These are phyloP conservation scores for Carex scoparia DNA, from an alignment of 176 grass and related monocot genomes.

Conservation along the genomic window DNA sequence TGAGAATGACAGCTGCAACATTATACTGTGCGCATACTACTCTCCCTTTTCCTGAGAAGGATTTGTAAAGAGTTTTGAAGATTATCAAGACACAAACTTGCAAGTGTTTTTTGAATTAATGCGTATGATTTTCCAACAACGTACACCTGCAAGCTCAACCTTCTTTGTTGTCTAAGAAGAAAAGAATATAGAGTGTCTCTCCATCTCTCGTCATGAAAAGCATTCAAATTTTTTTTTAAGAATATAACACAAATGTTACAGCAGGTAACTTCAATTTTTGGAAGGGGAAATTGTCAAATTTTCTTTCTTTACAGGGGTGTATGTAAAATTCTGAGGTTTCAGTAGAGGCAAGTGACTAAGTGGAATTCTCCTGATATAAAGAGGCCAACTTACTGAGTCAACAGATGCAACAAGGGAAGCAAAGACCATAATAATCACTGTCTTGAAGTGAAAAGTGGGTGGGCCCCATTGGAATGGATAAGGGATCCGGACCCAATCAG, in stretches of 20 bases:
- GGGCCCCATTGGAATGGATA: slow-evolving; percentile 98
- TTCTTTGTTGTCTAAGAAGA: neutral
- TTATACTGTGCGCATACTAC: neutral
- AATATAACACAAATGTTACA: slow-evolving; percentile 1
- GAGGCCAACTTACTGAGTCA: slow-evolving; percentile 73
- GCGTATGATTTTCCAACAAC: neutral
- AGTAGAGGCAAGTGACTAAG: slow-evolving; percentile 9
- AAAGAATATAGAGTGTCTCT: neutral
- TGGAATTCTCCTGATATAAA: neutral
- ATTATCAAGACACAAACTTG: neutral
- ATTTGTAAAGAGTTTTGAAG: neutral
- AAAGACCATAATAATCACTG: slow-evolving; percentile 74
- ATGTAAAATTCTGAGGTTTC: neutral
- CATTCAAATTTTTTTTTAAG: neutral
- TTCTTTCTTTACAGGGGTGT: neutral
- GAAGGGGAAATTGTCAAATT: neutral
- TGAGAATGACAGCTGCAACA: neutral
- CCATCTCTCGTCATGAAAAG: neutral
- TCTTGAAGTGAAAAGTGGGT: slow-evolving; percentile 84
- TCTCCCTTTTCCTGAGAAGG: neutral
- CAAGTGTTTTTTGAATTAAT: neutral
- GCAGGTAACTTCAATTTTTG: neutral
- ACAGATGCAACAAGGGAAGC: slow-evolving; percentile 83
- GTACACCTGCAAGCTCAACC: neutral
- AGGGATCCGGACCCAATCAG: slow-evolving; percentile 83